Conservation (phyloP, 192 early-diverging fungal species). For the Backusella psychrophila region DNA sequence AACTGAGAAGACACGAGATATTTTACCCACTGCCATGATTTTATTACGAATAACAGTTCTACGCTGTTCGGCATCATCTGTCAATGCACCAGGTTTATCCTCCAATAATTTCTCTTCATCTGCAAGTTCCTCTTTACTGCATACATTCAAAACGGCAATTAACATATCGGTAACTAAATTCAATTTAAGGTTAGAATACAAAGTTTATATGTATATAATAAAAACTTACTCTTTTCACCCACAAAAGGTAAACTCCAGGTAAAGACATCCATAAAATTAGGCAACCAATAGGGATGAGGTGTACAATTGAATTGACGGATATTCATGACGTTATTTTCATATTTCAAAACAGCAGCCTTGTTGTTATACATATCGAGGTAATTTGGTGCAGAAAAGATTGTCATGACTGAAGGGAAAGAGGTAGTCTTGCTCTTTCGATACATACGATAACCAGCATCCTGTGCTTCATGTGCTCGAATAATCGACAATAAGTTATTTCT, state of each 20-base stretch:
- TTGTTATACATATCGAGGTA: slow-evolving; percentile 99
- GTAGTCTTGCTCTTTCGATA: slow-evolving; percentile 95
- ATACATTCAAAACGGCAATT: slow-evolving; percentile 89
- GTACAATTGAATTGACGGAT: slow-evolving; percentile 92
- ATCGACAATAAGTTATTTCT: slow-evolving; percentile 91
- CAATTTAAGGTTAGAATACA: neutral
- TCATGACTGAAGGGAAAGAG: slow-evolving; percentile 97
- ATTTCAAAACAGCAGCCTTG: slow-evolving; percentile 99
- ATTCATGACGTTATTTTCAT: slow-evolving; percentile 99
- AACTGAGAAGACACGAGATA: slow-evolving; percentile 88
- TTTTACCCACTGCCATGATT: slow-evolving; percentile 90
- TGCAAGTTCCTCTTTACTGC: slow-evolving; percentile 91
- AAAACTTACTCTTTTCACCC: slow-evolving; percentile 86
- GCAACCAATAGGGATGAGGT: slow-evolving; percentile 97
- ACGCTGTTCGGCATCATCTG: slow-evolving; percentile 59
- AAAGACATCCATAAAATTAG: slow-evolving; percentile 99
- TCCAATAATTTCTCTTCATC: slow-evolving; percentile 50
- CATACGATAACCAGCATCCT: slow-evolving; percentile 96
- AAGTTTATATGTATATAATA: neutral
- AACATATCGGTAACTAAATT: slow-evolving; percentile 92
- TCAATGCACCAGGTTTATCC: slow-evolving; percentile 11
- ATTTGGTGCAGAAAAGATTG: slow-evolving; percentile 97
- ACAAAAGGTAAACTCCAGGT: slow-evolving; percentile 98
- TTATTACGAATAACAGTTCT: slow-evolving; percentile 78
- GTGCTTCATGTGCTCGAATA: slow-evolving; percentile 97